Percentiles rank a stretch among this genome's conserved stretches.
These are phyloP conservation scores for Nicotiana noctiflora DNA, from an alignment of 257 asterid genomes.

Conservation along the genomic window DNA sequence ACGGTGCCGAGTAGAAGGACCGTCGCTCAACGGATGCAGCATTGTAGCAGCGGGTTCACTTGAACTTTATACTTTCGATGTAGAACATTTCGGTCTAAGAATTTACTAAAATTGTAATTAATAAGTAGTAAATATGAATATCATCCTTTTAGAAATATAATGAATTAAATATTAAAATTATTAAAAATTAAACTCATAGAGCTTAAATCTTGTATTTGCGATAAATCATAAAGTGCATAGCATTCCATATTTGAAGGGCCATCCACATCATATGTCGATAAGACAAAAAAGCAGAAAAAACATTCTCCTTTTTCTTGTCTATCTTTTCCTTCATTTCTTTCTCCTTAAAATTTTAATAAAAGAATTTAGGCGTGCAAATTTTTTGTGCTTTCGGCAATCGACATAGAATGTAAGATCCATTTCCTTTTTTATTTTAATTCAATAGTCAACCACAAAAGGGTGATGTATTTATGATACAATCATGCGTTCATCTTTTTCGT, in stretches of 20 bases:
- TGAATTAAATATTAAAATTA: too few relatives aligned
- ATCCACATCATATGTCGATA: not conserved
- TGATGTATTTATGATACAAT: constrained; percentile 9
- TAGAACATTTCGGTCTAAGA: too few relatives aligned
- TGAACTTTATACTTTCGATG: too few relatives aligned
- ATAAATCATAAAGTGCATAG: not conserved
- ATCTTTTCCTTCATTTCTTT: not conserved
- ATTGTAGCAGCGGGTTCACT: too few relatives aligned
- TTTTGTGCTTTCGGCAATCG: not conserved
- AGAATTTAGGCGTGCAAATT: constrained; percentile 4
- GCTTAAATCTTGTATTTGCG: too few relatives aligned
- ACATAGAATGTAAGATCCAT: not conserved
- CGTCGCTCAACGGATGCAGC: too few relatives aligned
- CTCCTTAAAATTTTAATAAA: not conserved
- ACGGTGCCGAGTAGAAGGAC: too few relatives aligned
- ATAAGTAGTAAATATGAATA: too few relatives aligned
- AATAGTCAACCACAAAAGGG: not conserved
- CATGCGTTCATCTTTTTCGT: not conserved
- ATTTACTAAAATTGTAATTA: too few relatives aligned
- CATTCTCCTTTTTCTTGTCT: constrained; percentile 4
- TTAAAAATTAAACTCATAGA: too few relatives aligned
- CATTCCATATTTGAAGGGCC: not conserved
- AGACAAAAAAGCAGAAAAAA: constrained; percentile 2
- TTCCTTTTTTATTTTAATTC: not conserved
- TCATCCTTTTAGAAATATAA: too few relatives aligned